Conservation (phyloP, 2,329 filamentous ascomycete genomes). For the Ceratocystiopsis minuta region DNA sequence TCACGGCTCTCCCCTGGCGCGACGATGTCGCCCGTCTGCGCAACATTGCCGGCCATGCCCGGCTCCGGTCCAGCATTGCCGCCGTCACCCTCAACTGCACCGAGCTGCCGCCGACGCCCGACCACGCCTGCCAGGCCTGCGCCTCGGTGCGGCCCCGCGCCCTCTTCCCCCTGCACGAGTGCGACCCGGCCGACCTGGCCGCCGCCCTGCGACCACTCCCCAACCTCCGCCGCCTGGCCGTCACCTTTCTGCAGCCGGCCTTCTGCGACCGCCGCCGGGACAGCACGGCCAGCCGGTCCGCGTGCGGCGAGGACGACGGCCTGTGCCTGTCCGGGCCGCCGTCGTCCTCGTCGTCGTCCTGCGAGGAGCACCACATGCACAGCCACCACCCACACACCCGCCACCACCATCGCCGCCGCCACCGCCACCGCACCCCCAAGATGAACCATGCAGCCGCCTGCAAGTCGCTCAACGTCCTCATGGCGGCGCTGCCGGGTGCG, state of each 20-base stretch:
- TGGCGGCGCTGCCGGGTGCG: no score
- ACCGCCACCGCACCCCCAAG: background rate
- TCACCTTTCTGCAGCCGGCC: constrained; percentile 24
- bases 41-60: constrained; percentile 24
- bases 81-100: constrained; percentile 28
- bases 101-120: constrained; percentile 8
- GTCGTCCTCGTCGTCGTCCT: constrained; percentile 1
- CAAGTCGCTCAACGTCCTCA: background rate
- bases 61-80: constrained; percentile 22
- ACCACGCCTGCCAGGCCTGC: constrained; percentile 19
- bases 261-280: constrained; percentile 20
- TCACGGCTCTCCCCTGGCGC: constrained; percentile 25
- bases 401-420: background rate
- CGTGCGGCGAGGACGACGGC: no score
- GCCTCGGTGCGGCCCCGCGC: constrained; percentile 17
- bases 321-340: background rate
- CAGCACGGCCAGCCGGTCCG: constrained; percentile 13
- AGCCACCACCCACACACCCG: background rate
- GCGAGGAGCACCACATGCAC: background rate
- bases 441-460: background rate
- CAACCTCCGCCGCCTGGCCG: constrained; percentile 21
- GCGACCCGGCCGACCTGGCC: constrained; percentile 9
- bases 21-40: constrained; percentile 27
- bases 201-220: constrained; percentile 21
- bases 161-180: constrained; percentile 19